Percentiles rank a stretch among this genome's conserved stretches.
Conservation (phyloP, 495 filamentous ascomycete species). For the Trichoderma parareesei region DNA sequence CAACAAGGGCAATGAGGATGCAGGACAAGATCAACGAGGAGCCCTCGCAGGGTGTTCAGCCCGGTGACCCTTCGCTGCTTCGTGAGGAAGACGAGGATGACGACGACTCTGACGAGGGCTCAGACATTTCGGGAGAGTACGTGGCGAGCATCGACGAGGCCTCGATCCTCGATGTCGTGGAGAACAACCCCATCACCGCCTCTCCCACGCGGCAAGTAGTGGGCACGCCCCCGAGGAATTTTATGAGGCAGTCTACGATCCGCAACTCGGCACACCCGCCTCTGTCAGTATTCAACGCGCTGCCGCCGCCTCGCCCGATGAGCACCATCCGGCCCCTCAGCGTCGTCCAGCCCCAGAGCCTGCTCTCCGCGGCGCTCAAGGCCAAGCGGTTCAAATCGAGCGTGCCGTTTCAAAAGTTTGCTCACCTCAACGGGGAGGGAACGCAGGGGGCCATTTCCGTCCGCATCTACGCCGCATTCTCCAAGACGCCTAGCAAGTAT, state of each 20-base stretch:
- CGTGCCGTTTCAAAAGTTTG: conserved; percentile 79
- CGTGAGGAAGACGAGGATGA: conserved; percentile 44
- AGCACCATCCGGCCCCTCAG: conserved; percentile 78
- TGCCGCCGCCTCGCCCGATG: conserved; percentile 88
- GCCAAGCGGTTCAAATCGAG: conserved; percentile 71
- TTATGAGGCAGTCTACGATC: conserved; percentile 42
- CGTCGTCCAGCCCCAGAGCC: conserved; percentile 68
- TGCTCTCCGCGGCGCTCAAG: conserved; percentile 59
- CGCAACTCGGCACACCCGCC: conserved; percentile 38
- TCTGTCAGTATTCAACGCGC: conserved; percentile 55
- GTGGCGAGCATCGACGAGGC: conserved; percentile 47
- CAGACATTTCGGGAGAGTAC: conserved; percentile 45
- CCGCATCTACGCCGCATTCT: conserved; percentile 82
- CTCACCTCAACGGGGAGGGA: conserved; percentile 77
- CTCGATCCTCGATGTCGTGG: conserved; percentile 43
- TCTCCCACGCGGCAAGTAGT: conserved; percentile 44
- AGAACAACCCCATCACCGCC: conserved; percentile 35
- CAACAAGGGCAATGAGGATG: conserved; percentile 26
- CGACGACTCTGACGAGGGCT: conserved; percentile 52
- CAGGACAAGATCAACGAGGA: conserved; percentile 38
- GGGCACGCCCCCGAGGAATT: conserved; percentile 45
- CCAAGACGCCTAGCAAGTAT: conserved; percentile 56
- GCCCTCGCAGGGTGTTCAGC: conserved; percentile 31
- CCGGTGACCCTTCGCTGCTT: conserved; percentile 25
- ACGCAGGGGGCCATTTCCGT: conserved; percentile 74